A percentile compares a stretch with the other conserved stretches of the same genome.
Conservation (phyloP, 192 early-diverging fungal species). For the Coemansia sp. region DNA sequence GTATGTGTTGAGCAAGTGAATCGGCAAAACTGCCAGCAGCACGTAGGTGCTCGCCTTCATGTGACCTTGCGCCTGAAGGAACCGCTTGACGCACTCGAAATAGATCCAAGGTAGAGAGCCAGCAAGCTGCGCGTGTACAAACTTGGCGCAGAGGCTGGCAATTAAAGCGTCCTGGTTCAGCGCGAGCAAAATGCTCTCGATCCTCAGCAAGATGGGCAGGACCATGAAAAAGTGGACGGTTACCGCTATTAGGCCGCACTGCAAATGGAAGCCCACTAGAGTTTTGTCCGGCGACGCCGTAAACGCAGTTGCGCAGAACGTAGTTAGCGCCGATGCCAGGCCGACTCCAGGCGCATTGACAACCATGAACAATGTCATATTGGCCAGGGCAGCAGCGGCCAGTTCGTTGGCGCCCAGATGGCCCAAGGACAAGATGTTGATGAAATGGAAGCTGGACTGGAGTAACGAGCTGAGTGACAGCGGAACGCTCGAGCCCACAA, state of each 20-base stretch:
- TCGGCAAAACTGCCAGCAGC: slow-evolving; percentile 64
- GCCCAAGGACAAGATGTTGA: slow-evolving; percentile 62
- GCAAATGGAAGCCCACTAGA: slow-evolving; percentile 69
- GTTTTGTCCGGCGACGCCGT: slow-evolving; percentile 64
- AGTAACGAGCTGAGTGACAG: slow-evolving; percentile 56
- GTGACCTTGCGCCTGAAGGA: slow-evolving; percentile 84
- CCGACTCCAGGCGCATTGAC: slow-evolving; percentile 69
- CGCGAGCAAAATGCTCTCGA: slow-evolving; percentile 65
- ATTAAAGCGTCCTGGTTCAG: slow-evolving; percentile 73
- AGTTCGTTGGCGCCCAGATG: slow-evolving; percentile 65
- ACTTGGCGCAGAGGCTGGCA: slow-evolving; percentile 65
- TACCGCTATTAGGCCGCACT: slow-evolving; percentile 78
- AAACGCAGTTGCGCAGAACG: slow-evolving; percentile 69
- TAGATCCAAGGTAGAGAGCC: slow-evolving; percentile 75
- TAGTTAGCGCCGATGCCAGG: slow-evolving; percentile 70
- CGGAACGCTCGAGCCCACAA: slow-evolving; percentile 3
- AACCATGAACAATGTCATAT: slow-evolving; percentile 69
- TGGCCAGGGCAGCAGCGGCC: slow-evolving; percentile 66
- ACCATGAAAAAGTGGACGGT: slow-evolving; percentile 69
- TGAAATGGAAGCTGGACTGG: slow-evolving; percentile 63
- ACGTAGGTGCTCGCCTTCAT: slow-evolving; percentile 83
- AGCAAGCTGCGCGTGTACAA: slow-evolving; percentile 62
- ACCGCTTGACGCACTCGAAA: slow-evolving; percentile 84
- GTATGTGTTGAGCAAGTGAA: slow-evolving; percentile 76
- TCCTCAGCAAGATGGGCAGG: slow-evolving; percentile 63